A percentile compares a stretch with the other conserved stretches of the same genome.
phyloP scores from a whole-genome alignment of 805 yeast genomes.

The Suhomyces sp. region DNA sequence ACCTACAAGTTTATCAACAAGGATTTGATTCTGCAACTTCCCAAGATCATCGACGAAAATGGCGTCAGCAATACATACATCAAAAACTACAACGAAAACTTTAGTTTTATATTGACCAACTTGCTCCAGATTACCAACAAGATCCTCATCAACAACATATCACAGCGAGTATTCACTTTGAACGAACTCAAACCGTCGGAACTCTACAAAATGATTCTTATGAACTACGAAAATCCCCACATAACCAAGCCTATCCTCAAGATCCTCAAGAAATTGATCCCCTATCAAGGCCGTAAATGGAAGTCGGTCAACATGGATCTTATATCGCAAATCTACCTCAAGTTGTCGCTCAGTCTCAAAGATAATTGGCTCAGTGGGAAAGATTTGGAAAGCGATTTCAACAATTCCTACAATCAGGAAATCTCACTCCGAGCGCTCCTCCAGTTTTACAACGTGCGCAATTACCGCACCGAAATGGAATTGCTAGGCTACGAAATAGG shows the following conservation, averaged over 20 bases:
- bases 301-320: conserved; percentile 89
- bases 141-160: conserved; percentile 56
- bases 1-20: conserved; percentile 30
- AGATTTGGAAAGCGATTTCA: conserved; percentile 71
- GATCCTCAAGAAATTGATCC: conserved; percentile 74
- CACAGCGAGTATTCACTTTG: conserved; percentile 68
- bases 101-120: conserved; percentile 48
- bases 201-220: conserved; percentile 52
- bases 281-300: conserved; percentile 94
- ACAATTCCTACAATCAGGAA: conserved; percentile 81
- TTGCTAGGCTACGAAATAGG: conserved; percentile 53
- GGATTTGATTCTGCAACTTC: conserved; percentile 25
- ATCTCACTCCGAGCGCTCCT: conserved; percentile 74
- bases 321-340: conserved; percentile 79
- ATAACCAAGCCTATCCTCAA: conserved; percentile 70
- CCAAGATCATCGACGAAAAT: conserved; percentile 22
- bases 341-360: conserved; percentile 64
- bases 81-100: conserved; percentile 35
- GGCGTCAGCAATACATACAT: conserved; percentile 28
- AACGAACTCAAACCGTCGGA: conserved; percentile 65
- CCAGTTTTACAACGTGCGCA: conserved; percentile 68
- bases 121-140: conserved; percentile 55
- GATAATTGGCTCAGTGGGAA: conserved; percentile 89
- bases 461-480: conserved; percentile 52
- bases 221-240: conserved; percentile 55